Evolutionary conservation across 768 basidiomycete species (phyloP).

Genomic region (Pisolithus marmoratus): DNA sequence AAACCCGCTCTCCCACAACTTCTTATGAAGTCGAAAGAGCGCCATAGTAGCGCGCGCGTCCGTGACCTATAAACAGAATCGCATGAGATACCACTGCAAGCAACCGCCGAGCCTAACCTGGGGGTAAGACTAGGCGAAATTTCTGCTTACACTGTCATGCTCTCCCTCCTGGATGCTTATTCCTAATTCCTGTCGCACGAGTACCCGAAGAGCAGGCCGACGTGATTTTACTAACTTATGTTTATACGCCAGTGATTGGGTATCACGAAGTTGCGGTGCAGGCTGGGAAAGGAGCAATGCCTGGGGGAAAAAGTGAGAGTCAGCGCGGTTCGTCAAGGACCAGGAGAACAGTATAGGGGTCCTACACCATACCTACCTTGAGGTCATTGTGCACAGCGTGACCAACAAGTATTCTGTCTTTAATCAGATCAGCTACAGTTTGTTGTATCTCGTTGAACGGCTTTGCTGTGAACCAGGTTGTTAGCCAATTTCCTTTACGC

Average conservation of each 20-base stretch:
- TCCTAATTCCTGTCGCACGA: conserved; percentile 75
- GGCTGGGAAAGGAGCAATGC: conserved; percentile 72
- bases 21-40: conserved; percentile 76
- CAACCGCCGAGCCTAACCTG: neutral
- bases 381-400: conserved; percentile 92
- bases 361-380: conserved; percentile 38
- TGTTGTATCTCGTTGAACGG: conserved; percentile 77
- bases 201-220: conserved; percentile 69
- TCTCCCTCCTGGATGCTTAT: conserved; percentile 82
- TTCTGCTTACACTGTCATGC: conserved; percentile 74
- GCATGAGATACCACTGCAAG: neutral
- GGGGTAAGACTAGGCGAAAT: neutral
- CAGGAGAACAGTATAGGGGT: neutral
- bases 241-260: conserved; percentile 56
- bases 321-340: neutral
- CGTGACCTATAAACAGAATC: conserved; percentile 52
- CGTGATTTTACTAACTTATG: conserved; percentile 56
- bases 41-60: conserved; percentile 97
- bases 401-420: conserved; percentile 78
- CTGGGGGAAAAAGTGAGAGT: conserved; percentile 24
- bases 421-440: conserved; percentile 66
- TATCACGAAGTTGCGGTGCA: conserved; percentile 58
- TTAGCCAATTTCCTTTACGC: neutral
- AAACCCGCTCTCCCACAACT: conserved; percentile 67
- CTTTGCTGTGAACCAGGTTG: conserved; percentile 44